Conservation (phyloP, 306 rosid genomes). For the Datisca glomerata region DNA sequence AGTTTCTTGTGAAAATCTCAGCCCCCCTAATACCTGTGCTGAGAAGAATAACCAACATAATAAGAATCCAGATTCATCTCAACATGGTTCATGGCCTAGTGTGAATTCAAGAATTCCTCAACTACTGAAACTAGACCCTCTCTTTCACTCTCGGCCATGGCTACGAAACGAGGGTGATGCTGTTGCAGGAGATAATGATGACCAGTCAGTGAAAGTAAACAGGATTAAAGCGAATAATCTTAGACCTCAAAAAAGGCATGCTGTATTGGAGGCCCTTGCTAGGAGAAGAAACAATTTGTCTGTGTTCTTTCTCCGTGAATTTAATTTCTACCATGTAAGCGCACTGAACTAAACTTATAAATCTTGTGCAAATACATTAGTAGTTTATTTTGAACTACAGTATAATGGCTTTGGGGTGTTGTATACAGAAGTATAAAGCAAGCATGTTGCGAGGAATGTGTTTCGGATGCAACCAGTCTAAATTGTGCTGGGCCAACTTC, state of each 20-base stretch:
- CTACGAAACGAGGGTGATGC: slow-evolving; percentile 2
- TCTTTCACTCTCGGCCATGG: slow-evolving; percentile 10
- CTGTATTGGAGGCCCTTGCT: slow-evolving; percentile 23
- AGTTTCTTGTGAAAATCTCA: slow-evolving; percentile 5
- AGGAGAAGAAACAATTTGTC: slow-evolving; percentile 16
- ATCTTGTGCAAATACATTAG: background rate
- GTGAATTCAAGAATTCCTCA: slow-evolving; percentile 8
- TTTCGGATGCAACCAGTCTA: slow-evolving; percentile 18
- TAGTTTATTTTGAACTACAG: background rate
- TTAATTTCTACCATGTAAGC: slow-evolving; percentile 25
- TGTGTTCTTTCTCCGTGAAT: slow-evolving; percentile 23
- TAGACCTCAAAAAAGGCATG: slow-evolving; percentile 11
- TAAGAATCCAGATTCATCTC: no score
- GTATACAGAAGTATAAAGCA: slow-evolving; percentile 17
- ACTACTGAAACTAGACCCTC: slow-evolving; percentile 24
- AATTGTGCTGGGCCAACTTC: slow-evolving; percentile 26
- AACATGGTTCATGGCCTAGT: background rate
- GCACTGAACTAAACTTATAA: no score
- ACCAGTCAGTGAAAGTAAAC: slow-evolving; percentile 2
- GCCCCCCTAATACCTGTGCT: background rate
- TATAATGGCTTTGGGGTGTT: background rate
- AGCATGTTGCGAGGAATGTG: slow-evolving; percentile 16
- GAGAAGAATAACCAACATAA: no score
- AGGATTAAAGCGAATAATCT: background rate
- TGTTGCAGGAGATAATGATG: slow-evolving; percentile 1